Evolutionary conservation across 352 stramenopile species (phyloP), one percentile per base, ranked within the genome.

Genomic region (Thalassiosira hispida): DNA sequence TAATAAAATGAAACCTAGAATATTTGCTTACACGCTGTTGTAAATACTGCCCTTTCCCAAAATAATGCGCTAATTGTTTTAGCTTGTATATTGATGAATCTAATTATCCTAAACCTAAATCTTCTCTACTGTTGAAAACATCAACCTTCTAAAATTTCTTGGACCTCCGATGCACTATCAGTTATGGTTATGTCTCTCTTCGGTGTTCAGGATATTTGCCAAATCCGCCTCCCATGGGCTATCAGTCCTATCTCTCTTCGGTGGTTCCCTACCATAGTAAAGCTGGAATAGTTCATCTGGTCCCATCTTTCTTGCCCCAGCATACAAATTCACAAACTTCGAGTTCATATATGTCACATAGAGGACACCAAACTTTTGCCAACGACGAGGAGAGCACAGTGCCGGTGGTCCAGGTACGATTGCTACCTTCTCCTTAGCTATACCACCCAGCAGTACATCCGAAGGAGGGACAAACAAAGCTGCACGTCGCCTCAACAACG

Each of bases 261-360:
- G 81, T 51, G 81, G 73, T 1, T 42, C 49, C 4, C 23, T 65
- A 7, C 68, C 73, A 59, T 88, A 88, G 65, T 88, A 88, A 12
- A 70, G 38, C 23, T 31, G 46, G 52, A 84, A 88, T 20, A 88
- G 69, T 49, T 81, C 67, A 29, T 86, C 77, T 63, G 81, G 65
- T 11, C 57, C 27, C 25, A 86, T 67, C 9, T 64, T 72, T 33
- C 63, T 70, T 12, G 35, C 27, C 2, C 76, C 72, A 53, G 70
- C 62, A 71, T 93, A 93, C 2, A 83, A 63, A 42, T 87, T 81
- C 2, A 93, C 81, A 44, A 88, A 80, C 42, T 69, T 82, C 0
- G 79, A 88, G 81, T 93, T 93, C 57, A 80, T 83, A 20, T 73
- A 85, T 9, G 83, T 91, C n/a, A 38, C 79, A 69, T 87, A 91